Evolutionary conservation across 345 rosid genomes (phyloP).

Genomic region (Firmiana major): DNA sequence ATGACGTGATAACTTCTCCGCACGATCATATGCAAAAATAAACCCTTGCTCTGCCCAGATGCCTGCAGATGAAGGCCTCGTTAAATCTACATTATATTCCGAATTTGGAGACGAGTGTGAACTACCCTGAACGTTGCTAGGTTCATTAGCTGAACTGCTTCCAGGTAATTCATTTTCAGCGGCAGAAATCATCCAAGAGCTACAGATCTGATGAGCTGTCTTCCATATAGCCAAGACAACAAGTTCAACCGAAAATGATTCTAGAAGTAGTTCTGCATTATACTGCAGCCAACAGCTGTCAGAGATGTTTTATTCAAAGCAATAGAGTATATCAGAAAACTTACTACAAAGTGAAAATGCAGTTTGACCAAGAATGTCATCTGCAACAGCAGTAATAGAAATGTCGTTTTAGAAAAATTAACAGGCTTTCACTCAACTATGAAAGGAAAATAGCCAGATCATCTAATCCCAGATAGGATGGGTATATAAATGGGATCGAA

Average conservation of each 20-base stretch:
- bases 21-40: slow-evolving; percentile 47
- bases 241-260: slow-evolving; percentile 68
- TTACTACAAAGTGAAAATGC: not conserved
- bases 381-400: not conserved
- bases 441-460: not conserved
- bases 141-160: slow-evolving; percentile 27
- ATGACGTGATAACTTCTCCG: slow-evolving; percentile 53
- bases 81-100: slow-evolving; percentile 33
- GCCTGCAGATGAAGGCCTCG: slow-evolving; percentile 36
- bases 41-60: slow-evolving; percentile 61
- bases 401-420: not conserved
- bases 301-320: not conserved
- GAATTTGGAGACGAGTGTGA: slow-evolving; percentile 9
- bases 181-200: slow-evolving; percentile 45
- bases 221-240: slow-evolving; percentile 69
- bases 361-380: not conserved
- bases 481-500: not conserved
- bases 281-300: slow-evolving; percentile 39
- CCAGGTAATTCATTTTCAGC: slow-evolving; percentile 26
- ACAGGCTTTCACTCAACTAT: not conserved
- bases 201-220: slow-evolving; percentile 52
- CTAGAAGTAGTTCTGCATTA: slow-evolving; percentile 47
- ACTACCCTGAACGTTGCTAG: slow-evolving; percentile 4
- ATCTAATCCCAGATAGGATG: not conserved
- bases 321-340: not conserved